These are phyloP conservation scores for Hordeum vulgare DNA, from an alignment of 176 grass and related monocot species.

Conservation along the genomic window DNA sequence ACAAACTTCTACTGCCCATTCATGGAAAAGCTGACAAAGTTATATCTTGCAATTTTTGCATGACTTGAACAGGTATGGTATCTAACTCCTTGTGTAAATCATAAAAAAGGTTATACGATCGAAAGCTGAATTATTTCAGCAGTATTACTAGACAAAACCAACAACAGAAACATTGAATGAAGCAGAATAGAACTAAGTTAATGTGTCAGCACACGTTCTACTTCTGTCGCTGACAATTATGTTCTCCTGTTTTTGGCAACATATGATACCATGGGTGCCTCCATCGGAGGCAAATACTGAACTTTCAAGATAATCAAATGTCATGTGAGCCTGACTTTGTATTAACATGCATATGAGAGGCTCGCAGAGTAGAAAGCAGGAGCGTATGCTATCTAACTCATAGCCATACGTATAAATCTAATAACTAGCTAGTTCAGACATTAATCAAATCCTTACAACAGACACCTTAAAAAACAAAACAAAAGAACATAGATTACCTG, in stretches of 20 bases:
- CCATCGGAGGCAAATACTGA: too few relatives aligned
- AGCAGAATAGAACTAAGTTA: too few relatives aligned
- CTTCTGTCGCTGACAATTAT: not conserved
- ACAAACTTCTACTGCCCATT: too few relatives aligned
- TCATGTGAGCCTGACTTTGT: not conserved
- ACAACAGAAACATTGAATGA: too few relatives aligned
- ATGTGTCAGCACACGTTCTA: too few relatives aligned
- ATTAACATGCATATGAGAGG: not conserved
- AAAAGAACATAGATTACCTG: not conserved
- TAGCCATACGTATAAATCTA: not conserved
- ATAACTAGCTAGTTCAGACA: not conserved
- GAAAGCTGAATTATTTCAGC: too few relatives aligned
- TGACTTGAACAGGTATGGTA: too few relatives aligned
- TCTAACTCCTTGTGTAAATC: too few relatives aligned
- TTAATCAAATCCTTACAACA: not conserved
- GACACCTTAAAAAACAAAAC: not conserved
- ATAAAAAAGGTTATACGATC: too few relatives aligned
- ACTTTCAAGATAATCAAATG: not conserved
- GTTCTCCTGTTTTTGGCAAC: not conserved
- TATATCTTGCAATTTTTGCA: too few relatives aligned
- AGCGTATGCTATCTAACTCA: not conserved
- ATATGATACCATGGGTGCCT: not conserved
- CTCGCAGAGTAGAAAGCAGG: not conserved
- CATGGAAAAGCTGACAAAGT: too few relatives aligned
- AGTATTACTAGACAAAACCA: too few relatives aligned